Conservation (phyloP, 371 early-diverging fungal genomes). For the Haplosporangium sp. region DNA sequence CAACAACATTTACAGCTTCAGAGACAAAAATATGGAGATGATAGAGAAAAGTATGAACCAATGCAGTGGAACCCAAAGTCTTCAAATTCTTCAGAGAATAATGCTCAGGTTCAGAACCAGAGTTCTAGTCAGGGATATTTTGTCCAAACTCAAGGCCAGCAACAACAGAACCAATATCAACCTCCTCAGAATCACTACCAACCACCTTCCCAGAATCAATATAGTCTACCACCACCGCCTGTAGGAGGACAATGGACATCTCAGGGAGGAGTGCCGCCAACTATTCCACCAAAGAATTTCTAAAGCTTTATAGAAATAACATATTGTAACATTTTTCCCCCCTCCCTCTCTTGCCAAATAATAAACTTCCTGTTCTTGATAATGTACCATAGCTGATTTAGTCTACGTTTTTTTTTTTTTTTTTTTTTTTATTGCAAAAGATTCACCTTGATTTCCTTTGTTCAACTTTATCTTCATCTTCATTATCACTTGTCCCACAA, state of each 20-base stretch:
- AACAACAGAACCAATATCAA: not conserved
- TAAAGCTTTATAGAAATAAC: not conserved
- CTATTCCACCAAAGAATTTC: conserved; percentile 26
- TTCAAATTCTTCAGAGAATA: not conserved
- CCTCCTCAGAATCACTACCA: not conserved
- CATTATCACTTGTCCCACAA: not conserved
- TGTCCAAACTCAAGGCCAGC: not conserved
- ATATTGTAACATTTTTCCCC: too few species aligned
- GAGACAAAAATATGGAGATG: conserved; percentile 40
- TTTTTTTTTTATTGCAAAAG: not conserved
- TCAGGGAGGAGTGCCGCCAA: not conserved
- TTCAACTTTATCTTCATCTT: not conserved
- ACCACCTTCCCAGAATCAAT: too few species aligned
- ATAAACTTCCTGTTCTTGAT: too few species aligned
- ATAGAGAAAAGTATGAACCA: conserved; percentile 31
- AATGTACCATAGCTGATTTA: too few species aligned
- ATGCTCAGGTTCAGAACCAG: not conserved
- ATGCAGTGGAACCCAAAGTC: conserved; percentile 31
- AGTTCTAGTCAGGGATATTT: not conserved
- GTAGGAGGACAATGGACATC: too few species aligned
- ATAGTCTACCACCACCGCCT: too few species aligned
- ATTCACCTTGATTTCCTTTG: not conserved
- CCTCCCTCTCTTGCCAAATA: too few species aligned
- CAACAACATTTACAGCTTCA: conserved; percentile 37
- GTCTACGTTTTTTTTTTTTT: too few species aligned